Evolutionary conservation across 2,329 filamentous ascomycete species (phyloP).

Genomic region (Fusarium hainanense): DNA sequence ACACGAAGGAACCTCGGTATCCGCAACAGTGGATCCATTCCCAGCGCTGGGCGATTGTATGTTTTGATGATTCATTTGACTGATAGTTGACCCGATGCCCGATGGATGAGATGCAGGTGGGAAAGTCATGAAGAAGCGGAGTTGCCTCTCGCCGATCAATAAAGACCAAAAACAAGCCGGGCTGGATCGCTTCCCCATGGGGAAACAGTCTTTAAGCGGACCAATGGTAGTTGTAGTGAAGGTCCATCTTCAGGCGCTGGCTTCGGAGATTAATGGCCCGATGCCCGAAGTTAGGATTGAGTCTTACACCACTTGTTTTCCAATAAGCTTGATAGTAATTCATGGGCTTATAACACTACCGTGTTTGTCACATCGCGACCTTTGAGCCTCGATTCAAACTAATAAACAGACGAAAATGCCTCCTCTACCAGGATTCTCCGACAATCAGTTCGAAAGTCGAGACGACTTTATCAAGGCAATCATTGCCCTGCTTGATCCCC

Average conservation of each 20-base stretch:
- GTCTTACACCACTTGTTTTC: background rate
- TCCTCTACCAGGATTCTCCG: slow-evolving; percentile 53
- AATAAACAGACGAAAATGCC: slow-evolving; percentile 48
- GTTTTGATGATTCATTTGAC: slow-evolving; percentile 5
- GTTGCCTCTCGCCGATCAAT: slow-evolving; percentile 6
- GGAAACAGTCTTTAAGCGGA: slow-evolving; percentile 14
- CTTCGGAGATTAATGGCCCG: slow-evolving; percentile 25
- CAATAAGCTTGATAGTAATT: background rate
- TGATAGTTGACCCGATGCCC: slow-evolving; percentile 32
- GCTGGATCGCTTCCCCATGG: slow-evolving; percentile 9
- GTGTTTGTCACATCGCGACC: background rate
- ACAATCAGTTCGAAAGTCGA: slow-evolving; percentile 53
- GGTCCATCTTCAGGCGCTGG: background rate
- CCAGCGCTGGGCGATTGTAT: slow-evolving; percentile 1
- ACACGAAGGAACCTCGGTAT: slow-evolving; percentile 32
- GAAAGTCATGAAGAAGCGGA: slow-evolving; percentile 1
- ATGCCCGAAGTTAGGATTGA: slow-evolving; percentile 18
- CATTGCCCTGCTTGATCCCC: slow-evolving; percentile 50
- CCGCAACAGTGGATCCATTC: background rate
- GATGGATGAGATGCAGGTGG: slow-evolving; percentile 13
- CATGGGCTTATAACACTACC: background rate
- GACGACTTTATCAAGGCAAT: slow-evolving; percentile 52
- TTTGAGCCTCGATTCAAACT: background rate
- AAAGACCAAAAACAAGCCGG: background rate
- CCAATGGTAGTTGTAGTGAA: slow-evolving; percentile 13